Base-by-base conservation (phyloP, 352 stramenopile species). In the Blastocystis sp. region DNA sequence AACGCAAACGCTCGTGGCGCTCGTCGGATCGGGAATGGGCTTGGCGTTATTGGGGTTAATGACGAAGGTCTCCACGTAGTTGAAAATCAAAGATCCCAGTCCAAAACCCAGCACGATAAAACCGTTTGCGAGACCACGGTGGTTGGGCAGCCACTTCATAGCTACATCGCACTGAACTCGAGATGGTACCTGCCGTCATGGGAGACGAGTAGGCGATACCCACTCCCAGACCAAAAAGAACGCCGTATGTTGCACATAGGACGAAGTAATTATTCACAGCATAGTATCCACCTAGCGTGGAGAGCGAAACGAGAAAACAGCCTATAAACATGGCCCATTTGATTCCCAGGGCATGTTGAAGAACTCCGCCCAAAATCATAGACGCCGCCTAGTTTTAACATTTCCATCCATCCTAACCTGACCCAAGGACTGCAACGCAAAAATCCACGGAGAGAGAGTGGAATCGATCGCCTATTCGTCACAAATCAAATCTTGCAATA, bases 31-130 rank as follows among this genome's bases (percentile, higher is more conserved):
- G 14, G 40, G 36, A 16, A 81, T 32, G 7, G 69, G 69, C 16
- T 81, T 81, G 9, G 75, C 63, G 40, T 85, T 85, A 1, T 85
- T 72, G 21, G 75, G 75, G 29, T 85, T 85, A 42, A 85, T 85
- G 34, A 72, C 36, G 27, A 71, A 44, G 2, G 75, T 85, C 40
- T 85, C 48, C 1, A 85, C 24, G 40, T 61, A 76, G 32, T 85
- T 85, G 63, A 85, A 85, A 46, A 85, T 72, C n/a, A 85, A 4
- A 49, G 75, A 72, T 9, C 75, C 75, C 4, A 72, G 75, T 27
- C 75, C 75, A 51, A 76, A 85, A 27, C 75, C 75, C 4, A 85
- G 53, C 4, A 85, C 38, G 75, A 85, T 85, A 6, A 85, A n/a
- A 21, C 75, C 75, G 29, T 76, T 85, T 44, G 44, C 63, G 16